A percentile compares a stretch with the other conserved stretches of the same genome.
Conservation (phyloP, 2,329 filamentous ascomycete genomes). For the Xylariaceae sp. region DNA sequence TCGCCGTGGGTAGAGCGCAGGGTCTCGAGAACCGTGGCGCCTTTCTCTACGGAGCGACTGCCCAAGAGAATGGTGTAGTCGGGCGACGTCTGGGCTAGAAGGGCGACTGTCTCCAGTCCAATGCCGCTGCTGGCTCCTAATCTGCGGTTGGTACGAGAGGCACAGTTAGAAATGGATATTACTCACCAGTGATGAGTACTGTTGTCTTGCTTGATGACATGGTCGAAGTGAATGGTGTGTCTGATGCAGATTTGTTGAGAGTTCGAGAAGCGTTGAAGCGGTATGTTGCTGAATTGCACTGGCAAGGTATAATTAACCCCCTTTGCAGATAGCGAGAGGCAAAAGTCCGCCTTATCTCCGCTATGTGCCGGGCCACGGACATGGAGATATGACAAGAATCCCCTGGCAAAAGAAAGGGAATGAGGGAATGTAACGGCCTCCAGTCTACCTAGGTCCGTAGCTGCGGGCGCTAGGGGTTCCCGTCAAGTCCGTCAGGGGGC, state of each 20-base stretch:
- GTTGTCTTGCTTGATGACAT: conserved; percentile 24
- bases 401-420: no score
- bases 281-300: no score
- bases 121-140: conserved; percentile 44
- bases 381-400: not conserved
- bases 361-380: not conserved
- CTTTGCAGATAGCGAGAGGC: no score
- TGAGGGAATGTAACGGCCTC: no score
- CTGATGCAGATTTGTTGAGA: no score
- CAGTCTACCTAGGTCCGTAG: not conserved
- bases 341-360: not conserved
- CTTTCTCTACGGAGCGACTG: conserved; percentile 36
- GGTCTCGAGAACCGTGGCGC: conserved; percentile 29
- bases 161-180: not conserved
- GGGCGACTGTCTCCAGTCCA: conserved; percentile 39
- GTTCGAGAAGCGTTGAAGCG: no score
- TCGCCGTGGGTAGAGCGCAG: conserved; percentile 40
- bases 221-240: no score
- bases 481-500: no score
- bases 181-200: conserved; percentile 31
- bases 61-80: conserved; percentile 39
- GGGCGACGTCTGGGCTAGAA: conserved; percentile 33
- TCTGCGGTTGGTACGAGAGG: not conserved
- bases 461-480: no score
- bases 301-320: no score